phyloP scores from a whole-genome alignment of 768 basidiomycete species.

The Leccinum disarticulatum region DNA sequence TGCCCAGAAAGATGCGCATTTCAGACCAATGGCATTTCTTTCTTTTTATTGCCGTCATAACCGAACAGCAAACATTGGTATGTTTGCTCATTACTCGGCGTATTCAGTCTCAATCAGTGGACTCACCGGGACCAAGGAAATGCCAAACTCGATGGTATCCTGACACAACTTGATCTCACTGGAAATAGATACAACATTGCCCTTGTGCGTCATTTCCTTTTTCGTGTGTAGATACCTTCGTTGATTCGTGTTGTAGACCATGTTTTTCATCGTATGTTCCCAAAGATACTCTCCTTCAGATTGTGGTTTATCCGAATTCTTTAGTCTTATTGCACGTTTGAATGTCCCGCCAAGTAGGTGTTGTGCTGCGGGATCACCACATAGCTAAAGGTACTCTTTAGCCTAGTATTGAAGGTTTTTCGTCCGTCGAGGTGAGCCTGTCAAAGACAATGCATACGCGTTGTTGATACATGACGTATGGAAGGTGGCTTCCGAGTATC shows the following conservation, averaged over 20 bases:
- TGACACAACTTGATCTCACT: conserved; percentile 51
- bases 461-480: conserved; percentile 13
- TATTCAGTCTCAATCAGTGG: not conserved
- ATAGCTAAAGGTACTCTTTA: not conserved
- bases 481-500: conserved; percentile 63
- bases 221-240: not conserved
- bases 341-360: conserved; percentile 66
- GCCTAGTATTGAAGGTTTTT: conserved; percentile 54
- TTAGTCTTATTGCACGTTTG: conserved; percentile 42
- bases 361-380: not conserved
- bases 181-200: conserved; percentile 67
- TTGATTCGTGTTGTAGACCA: conserved; percentile 43
- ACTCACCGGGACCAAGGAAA: conserved; percentile 41
- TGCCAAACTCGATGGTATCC: conserved; percentile 64
- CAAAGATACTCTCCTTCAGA: not conserved
- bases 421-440: conserved; percentile 55
- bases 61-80: conserved; percentile 55
- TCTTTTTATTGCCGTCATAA: not conserved
- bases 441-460: not conserved
- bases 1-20: not conserved
- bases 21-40: not conserved
- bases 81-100: conserved; percentile 1
- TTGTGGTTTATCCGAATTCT: not conserved
- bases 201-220: conserved; percentile 41
- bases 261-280: conserved; percentile 65